phyloP scores from a whole-genome alignment of 73 alveolate species.

The Paraurostyla sp. region DNA sequence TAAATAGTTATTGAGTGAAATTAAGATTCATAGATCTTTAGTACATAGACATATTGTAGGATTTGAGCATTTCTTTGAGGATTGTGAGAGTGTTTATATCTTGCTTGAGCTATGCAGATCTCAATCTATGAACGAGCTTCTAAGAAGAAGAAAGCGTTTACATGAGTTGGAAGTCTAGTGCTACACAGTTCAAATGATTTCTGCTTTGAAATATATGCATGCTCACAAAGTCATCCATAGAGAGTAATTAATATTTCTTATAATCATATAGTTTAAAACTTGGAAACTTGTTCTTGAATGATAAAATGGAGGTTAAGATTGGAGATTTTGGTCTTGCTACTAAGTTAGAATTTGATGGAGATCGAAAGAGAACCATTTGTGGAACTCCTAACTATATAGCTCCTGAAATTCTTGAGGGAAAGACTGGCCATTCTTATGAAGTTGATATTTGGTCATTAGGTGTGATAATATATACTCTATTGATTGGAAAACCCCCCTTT shows the following conservation, averaged over 20 bases:
- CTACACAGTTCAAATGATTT: slow-evolving; percentile 81
- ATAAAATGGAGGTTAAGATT: slow-evolving; percentile 91
- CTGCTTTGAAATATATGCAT: slow-evolving; percentile 83
- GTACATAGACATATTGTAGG: slow-evolving; percentile 88
- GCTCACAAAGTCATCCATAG: slow-evolving; percentile 82
- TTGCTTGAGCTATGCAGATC: slow-evolving; percentile 88
- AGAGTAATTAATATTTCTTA: slow-evolving; percentile 62
- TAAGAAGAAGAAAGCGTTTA: slow-evolving; percentile 87
- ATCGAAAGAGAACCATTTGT: slow-evolving; percentile 90
- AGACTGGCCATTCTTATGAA: slow-evolving; percentile 90
- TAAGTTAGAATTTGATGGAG: slow-evolving; percentile 89
- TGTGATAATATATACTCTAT: slow-evolving; percentile 83
- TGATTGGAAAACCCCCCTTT: slow-evolving; percentile 93
- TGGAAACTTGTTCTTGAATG: slow-evolving; percentile 88
- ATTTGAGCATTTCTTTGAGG: slow-evolving; percentile 81
- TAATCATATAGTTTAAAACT: slow-evolving; percentile 70
- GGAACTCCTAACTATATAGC: slow-evolving; percentile 95
- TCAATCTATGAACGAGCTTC: slow-evolving; percentile 86
- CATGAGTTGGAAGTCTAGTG: slow-evolving; percentile 92
- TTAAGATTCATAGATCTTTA: slow-evolving; percentile 84
- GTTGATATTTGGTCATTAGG: slow-evolving; percentile 96
- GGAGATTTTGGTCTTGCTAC: slow-evolving; percentile 97
- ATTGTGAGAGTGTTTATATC: slow-evolving; percentile 79
- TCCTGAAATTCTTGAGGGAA: slow-evolving; percentile 89
- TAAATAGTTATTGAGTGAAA: slow-evolving; percentile 65